phyloP scores from a whole-genome alignment of 2,329 filamentous ascomycete species.

The Blumeria graminis region DNA sequence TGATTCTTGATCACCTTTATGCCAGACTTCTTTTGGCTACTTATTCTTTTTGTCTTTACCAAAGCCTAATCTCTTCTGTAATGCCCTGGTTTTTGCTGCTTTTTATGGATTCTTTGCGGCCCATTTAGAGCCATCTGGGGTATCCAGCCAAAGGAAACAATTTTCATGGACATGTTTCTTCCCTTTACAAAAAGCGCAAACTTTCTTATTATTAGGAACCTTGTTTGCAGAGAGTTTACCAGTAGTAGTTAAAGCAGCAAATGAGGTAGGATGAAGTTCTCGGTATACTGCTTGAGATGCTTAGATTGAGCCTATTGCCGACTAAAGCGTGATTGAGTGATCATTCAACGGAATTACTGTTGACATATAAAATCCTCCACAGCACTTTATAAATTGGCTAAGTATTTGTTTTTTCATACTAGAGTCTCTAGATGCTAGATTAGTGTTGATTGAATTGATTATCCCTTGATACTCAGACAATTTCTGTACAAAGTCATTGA shows the following conservation, averaged over 20 bases:
- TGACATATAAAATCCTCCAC: constrained; percentile 1
- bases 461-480: neutral
- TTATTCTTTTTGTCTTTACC: neutral
- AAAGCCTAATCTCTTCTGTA: neutral
- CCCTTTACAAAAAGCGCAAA: neutral
- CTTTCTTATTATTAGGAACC: neutral
- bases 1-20: neutral
- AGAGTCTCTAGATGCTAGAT: neutral
- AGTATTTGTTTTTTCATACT: neutral
- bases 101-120: no score
- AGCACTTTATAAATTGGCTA: neutral
- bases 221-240: no score
- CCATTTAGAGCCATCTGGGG: no score
- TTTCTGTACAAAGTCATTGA: constrained; percentile 1
- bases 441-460: neutral
- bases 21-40: neutral
- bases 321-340: neutral
- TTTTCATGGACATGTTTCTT: neutral
- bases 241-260: neutral
- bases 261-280: neutral
- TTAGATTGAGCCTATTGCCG: neutral
- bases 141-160: neutral
- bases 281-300: neutral
- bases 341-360: neutral
- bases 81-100: no score